Conservation (phyloP, 345 rosid genomes). For the Camelina sativa region DNA sequence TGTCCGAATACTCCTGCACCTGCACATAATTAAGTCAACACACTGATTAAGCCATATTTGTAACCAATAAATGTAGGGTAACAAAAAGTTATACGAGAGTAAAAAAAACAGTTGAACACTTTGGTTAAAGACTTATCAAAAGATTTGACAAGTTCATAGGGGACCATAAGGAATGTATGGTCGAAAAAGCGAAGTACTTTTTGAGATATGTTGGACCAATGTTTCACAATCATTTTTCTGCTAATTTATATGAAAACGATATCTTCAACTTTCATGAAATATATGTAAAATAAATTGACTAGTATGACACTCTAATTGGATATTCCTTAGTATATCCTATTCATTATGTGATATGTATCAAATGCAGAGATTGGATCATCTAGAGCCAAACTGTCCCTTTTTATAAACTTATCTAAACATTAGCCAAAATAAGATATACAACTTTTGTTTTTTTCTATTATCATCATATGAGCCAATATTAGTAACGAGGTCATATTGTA, state of each 20-base stretch:
- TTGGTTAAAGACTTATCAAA: background rate
- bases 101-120: background rate
- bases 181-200: slow-evolving; percentile 28
- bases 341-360: background rate
- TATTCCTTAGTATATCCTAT: slow-evolving; percentile 38
- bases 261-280: slow-evolving; percentile 10
- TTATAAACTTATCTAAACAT: slow-evolving; percentile 18
- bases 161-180: slow-evolving; percentile 11
- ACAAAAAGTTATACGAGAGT: background rate
- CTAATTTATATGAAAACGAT: slow-evolving; percentile 20
- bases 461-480: background rate
- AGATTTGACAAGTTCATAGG: background rate
- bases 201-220: slow-evolving; percentile 31
- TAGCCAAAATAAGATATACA: slow-evolving; percentile 2
- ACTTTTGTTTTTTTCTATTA: slow-evolving; percentile 18
- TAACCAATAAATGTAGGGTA: background rate
- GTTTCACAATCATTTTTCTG: background rate
- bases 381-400: background rate
- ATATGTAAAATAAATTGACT: background rate
- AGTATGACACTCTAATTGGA: slow-evolving; percentile 30
- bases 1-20: slow-evolving; percentile 97
- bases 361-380: slow-evolving; percentile 13
- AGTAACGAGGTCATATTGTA: background rate
- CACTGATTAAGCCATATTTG: slow-evolving; percentile 17
- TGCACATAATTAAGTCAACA: slow-evolving; percentile 37